A percentile compares a stretch with the other conserved stretches of the same genome.
Conservation (phyloP, 1,139 yeast genomes). For the Barnettozyma hawaiiensis region DNA sequence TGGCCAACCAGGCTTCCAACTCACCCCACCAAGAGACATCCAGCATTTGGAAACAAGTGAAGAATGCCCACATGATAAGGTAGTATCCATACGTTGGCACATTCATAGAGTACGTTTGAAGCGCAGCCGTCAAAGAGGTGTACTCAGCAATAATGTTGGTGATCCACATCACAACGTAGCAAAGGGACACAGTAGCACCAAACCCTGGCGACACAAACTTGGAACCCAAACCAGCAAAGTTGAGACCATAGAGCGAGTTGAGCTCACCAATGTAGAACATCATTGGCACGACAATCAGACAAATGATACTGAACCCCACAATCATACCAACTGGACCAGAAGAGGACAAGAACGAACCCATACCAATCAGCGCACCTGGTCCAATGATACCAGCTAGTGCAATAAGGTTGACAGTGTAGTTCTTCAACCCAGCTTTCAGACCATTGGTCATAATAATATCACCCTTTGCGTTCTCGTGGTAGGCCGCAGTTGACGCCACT, state of each 20-base stretch:
- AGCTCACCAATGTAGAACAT: constrained; percentile 56
- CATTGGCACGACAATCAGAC: constrained; percentile 51
- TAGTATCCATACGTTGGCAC: constrained; percentile 57
- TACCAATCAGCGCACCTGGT: constrained; percentile 62
- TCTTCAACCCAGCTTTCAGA: constrained; percentile 29
- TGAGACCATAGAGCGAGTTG: constrained; percentile 49
- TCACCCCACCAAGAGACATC: constrained; percentile 58
- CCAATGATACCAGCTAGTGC: constrained; percentile 75
- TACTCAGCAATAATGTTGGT: constrained; percentile 55
- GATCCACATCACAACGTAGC: constrained; percentile 52
- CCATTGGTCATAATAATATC: constrained; percentile 27
- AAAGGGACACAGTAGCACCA: constrained; percentile 54
- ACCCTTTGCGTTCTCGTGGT: constrained; percentile 26
- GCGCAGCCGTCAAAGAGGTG: constrained; percentile 47
- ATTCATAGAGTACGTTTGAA: constrained; percentile 48
- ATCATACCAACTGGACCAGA: constrained; percentile 69
- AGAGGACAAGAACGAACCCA: constrained; percentile 48
- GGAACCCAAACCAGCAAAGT: constrained; percentile 49
- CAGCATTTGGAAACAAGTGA: constrained; percentile 46
- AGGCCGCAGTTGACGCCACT: constrained; percentile 7
- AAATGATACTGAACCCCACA: constrained; percentile 52
- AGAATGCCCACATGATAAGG: constrained; percentile 50
- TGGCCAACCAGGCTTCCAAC: constrained; percentile 52
- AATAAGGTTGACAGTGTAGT: constrained; percentile 43
- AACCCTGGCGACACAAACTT: constrained; percentile 49